A percentile compares a stretch with the other conserved stretches of the same genome.
Conservation (phyloP, 495 filamentous ascomycete species). For the Hypoxylon lienhwacheense region DNA sequence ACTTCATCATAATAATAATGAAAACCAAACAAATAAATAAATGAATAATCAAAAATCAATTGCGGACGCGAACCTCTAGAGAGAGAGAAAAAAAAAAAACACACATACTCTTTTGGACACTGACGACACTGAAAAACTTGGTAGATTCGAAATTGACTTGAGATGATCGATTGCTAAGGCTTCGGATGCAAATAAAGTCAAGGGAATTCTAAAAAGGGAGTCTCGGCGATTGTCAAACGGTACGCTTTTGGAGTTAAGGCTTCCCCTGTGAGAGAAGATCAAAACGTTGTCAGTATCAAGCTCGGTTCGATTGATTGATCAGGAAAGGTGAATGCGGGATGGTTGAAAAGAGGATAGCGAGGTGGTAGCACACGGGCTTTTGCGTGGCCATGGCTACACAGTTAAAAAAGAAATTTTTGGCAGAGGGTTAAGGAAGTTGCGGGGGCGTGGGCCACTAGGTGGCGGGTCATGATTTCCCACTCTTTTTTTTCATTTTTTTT, state of each 20-base stretch:
- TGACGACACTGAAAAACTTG: no score
- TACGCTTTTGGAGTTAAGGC: conserved; percentile 45
- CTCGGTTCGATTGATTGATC: conserved; percentile 52
- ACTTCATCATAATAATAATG: no score
- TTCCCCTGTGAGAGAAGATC: conserved; percentile 50
- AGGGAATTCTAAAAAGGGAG: conserved; percentile 32
- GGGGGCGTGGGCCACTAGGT: conserved; percentile 44
- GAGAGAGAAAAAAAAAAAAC: conserved; percentile 16
- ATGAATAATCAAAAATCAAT: no score
- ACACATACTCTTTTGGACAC: no score
- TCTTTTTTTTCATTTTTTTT: conserved; percentile 19
- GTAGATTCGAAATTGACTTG: conserved; percentile 8
- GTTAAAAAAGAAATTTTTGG: conserved; percentile 48
- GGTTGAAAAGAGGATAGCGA: conserved; percentile 63
- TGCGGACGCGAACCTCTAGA: conserved; percentile 17
- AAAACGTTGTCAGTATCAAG: conserved; percentile 44
- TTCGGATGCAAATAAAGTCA: conserved; percentile 29
- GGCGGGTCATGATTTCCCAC: conserved; percentile 29
- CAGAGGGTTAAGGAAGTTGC: conserved; percentile 45
- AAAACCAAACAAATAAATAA: no score
- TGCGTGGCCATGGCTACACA: conserved; percentile 48
- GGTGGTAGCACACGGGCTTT: conserved; percentile 55
- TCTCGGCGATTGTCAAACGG: conserved; percentile 39
- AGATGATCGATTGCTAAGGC: conserved; percentile 19
- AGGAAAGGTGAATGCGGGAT: conserved; percentile 62